Percentiles rank a stretch among this genome's conserved stretches.
Conservation (phyloP, 768 basidiomycete genomes). For the Hortiboletus campestris region DNA sequence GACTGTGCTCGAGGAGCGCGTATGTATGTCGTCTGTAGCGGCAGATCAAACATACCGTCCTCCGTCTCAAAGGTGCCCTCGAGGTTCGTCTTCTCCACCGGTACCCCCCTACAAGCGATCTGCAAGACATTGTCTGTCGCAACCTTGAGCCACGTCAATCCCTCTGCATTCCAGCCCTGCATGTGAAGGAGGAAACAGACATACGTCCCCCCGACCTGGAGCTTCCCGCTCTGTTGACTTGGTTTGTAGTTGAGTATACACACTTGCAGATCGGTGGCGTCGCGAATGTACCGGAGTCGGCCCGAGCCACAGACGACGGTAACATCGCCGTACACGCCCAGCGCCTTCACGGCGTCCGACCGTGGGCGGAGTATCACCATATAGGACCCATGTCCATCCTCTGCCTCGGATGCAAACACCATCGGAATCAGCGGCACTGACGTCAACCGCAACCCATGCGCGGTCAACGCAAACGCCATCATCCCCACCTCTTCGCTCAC, state of each 20-base stretch:
- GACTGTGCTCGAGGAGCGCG: slow-evolving; percentile 14
- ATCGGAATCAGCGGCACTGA: slow-evolving; percentile 25
- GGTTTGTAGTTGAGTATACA: slow-evolving; percentile 26
- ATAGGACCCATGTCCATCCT: not conserved
- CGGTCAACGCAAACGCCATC: slow-evolving; percentile 12
- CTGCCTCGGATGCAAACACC: slow-evolving; percentile 1
- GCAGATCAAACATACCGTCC: slow-evolving; percentile 7
- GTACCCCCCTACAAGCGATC: slow-evolving; percentile 8
- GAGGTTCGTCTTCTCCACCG: not conserved
- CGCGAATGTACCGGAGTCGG: slow-evolving; percentile 12
- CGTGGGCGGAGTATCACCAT: slow-evolving; percentile 13
- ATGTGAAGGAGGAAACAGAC: slow-evolving; percentile 23
- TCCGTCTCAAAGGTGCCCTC: not conserved
- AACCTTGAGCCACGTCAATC: slow-evolving; percentile 24
- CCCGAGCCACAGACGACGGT: slow-evolving; percentile 15
- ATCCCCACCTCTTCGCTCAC: slow-evolving; percentile 7
- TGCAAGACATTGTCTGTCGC: slow-evolving; percentile 23
- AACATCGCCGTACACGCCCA: slow-evolving; percentile 13
- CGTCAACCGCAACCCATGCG: slow-evolving; percentile 14
- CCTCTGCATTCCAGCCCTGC: not conserved
- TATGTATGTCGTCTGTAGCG: slow-evolving; percentile 7
- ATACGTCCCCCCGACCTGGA: slow-evolving; percentile 18
- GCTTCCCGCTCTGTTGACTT: not conserved
- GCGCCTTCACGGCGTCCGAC: not conserved
- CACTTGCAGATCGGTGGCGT: slow-evolving; percentile 14